phyloP scores from a whole-genome alignment of 2,329 filamentous ascomycete genomes.

The Coniosporium tulheliwenetii region DNA sequence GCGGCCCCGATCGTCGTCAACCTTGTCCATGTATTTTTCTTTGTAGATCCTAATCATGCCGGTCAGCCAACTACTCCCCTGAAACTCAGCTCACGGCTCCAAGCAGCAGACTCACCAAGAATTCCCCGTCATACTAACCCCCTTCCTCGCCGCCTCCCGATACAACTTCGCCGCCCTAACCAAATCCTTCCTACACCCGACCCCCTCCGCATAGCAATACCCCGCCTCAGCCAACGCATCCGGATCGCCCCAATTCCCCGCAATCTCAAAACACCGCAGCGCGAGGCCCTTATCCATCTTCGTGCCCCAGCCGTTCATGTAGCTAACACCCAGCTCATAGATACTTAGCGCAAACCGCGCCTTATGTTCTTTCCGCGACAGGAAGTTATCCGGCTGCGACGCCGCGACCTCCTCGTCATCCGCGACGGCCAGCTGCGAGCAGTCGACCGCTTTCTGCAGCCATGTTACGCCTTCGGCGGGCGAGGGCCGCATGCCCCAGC shows the following conservation, averaged over 20 bases:
- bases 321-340: constrained; percentile 89
- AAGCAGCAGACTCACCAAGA: constrained; percentile 59
- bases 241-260: constrained; percentile 85
- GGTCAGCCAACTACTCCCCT: constrained; percentile 2
- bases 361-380: constrained; percentile 55
- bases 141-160: constrained; percentile 76
- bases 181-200: constrained; percentile 90
- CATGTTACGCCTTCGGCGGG: constrained; percentile 80
- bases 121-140: constrained; percentile 95
- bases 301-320: constrained; percentile 97
- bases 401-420: constrained; percentile 63
- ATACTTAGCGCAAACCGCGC: constrained; percentile 91
- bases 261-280: constrained; percentile 89
- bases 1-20: constrained; percentile 25
- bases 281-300: constrained; percentile 81
- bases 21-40: constrained; percentile 69
- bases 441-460: constrained; percentile 82
- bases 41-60: constrained; percentile 69
- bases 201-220: constrained; percentile 87
- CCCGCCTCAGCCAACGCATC: constrained; percentile 90
- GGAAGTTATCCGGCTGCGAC: constrained; percentile 28
- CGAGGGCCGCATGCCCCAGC: constrained; percentile 94
- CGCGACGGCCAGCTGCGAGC: constrained; percentile 64
- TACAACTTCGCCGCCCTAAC: constrained; percentile 90
- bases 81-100: neutral